Conservation (phyloP, 2,329 filamentous ascomycete genomes). For the Cladophialophora immunda region DNA sequence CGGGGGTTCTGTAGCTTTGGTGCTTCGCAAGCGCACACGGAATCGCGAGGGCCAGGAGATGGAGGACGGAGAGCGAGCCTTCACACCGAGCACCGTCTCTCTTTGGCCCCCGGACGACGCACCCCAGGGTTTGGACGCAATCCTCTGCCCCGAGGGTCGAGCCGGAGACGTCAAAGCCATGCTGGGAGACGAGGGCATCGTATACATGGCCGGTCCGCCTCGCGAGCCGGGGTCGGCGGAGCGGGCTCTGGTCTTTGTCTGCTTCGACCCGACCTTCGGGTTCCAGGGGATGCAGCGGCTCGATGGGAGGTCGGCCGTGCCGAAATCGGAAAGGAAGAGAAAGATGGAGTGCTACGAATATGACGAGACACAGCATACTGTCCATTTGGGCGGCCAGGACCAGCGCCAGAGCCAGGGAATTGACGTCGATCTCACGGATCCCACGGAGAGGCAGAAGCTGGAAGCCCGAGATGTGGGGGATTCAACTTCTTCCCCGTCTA, state of each 20-base stretch:
- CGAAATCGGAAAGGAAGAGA: constrained; percentile 28
- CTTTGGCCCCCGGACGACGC: constrained; percentile 54
- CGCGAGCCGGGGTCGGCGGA: constrained; percentile 38
- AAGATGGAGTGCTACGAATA: background rate
- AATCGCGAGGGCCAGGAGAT: constrained; percentile 43
- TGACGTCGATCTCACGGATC: background rate
- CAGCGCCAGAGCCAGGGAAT: background rate
- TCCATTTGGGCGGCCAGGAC: background rate
- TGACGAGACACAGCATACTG: background rate
- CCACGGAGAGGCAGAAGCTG: constrained; percentile 7
- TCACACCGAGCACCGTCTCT: constrained; percentile 48
- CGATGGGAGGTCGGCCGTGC: constrained; percentile 23
- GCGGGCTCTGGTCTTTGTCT: constrained; percentile 50
- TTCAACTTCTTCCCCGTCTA: background rate
- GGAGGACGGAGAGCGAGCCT: constrained; percentile 50
- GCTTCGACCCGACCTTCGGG: constrained; percentile 50
- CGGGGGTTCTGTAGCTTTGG: constrained; percentile 39
- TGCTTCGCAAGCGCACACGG: constrained; percentile 45
- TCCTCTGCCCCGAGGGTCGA: constrained; percentile 51
- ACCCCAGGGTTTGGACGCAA: constrained; percentile 47
- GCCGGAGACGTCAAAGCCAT: constrained; percentile 46
- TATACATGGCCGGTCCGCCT: constrained; percentile 50
- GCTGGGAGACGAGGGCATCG: constrained; percentile 51
- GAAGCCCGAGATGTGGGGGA: background rate
- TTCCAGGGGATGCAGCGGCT: constrained; percentile 42